Conservation (phyloP, 2,329 filamentous ascomycete species). For the Fonsecaea nubica region DNA sequence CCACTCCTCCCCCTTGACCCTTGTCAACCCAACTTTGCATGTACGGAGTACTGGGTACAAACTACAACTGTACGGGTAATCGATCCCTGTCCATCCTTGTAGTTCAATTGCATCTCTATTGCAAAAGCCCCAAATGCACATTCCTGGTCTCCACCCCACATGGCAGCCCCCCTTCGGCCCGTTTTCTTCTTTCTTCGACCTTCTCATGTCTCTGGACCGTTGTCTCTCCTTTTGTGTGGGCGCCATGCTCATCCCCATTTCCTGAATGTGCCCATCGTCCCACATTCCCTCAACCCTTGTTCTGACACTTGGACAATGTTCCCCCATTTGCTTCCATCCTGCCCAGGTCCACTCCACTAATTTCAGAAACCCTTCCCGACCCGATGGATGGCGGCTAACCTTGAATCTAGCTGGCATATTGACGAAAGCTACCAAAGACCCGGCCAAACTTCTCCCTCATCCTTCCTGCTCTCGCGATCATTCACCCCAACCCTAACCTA, state of each 20-base stretch:
- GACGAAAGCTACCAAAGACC: neutral
- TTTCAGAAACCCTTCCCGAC: conserved; percentile 11
- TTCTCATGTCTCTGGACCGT: neutral
- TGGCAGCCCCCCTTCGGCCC: neutral
- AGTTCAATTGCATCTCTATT: conserved; percentile 3
- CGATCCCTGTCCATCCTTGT: neutral
- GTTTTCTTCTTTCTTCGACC: neutral
- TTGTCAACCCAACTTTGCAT: neutral
- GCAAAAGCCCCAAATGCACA: neutral
- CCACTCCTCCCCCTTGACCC: neutral
- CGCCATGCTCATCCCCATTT: conserved; percentile 1
- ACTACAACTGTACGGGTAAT: neutral
- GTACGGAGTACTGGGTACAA: neutral
- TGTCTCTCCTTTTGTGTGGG: neutral
- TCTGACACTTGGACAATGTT: neutral
- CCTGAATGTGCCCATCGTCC: conserved; percentile 7
- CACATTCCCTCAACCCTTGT: neutral
- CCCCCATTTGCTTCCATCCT: conserved; percentile 3
- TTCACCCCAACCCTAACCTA: neutral
- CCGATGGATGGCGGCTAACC: conserved; percentile 15
- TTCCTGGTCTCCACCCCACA: conserved; percentile 1
- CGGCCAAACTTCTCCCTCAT: neutral
- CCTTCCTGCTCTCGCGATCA: neutral
- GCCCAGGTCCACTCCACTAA: neutral
- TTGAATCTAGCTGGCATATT: neutral